phyloP scores from a whole-genome alignment of 495 filamentous ascomycete genomes.

The Clohesyomyces aquaticus region DNA sequence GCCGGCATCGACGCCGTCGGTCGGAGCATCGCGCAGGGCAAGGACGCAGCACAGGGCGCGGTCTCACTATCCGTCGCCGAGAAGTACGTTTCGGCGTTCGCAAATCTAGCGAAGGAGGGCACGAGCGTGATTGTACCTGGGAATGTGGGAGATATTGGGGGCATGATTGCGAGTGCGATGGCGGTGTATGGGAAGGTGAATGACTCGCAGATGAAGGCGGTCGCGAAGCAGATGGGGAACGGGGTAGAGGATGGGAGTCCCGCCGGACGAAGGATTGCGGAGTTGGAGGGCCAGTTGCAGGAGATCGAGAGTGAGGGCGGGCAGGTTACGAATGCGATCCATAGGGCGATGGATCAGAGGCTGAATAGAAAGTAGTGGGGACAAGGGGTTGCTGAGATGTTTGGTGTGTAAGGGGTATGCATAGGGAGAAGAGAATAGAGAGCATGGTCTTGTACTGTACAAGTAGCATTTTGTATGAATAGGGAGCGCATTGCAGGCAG shows the following conservation, averaged over 20 bases:
- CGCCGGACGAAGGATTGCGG: conserved; percentile 30
- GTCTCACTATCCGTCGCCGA: conserved; percentile 87
- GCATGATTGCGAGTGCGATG: conserved; percentile 97
- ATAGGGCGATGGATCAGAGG: conserved; percentile 37
- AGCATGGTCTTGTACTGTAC: not conserved
- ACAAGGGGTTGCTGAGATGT: not conserved
- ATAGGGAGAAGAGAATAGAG: not conserved
- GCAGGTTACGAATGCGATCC: conserved; percentile 24
- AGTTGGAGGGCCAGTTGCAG: conserved; percentile 32
- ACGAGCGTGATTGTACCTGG: conserved; percentile 94
- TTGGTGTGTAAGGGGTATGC: not conserved
- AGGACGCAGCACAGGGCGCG: conserved; percentile 76
- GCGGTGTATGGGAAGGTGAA: conserved; percentile 94
- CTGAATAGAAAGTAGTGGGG: conserved; percentile 22
- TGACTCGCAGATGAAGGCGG: conserved; percentile 72
- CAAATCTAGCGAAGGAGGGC: conserved; percentile 86
- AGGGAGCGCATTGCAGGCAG: not conserved
- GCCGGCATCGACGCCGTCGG: conserved; percentile 85
- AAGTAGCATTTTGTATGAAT: not conserved
- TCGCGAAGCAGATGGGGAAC: conserved; percentile 52
- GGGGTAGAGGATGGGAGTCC: conserved; percentile 22
- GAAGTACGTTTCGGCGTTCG: conserved; percentile 97
- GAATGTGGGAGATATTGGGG: conserved; percentile 94
- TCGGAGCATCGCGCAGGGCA: conserved; percentile 66
- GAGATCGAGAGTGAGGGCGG: conserved; percentile 18